Evolutionary conservation across 2,329 filamentous ascomycete species (phyloP).

Genomic region (Trichoderma sp.): DNA sequence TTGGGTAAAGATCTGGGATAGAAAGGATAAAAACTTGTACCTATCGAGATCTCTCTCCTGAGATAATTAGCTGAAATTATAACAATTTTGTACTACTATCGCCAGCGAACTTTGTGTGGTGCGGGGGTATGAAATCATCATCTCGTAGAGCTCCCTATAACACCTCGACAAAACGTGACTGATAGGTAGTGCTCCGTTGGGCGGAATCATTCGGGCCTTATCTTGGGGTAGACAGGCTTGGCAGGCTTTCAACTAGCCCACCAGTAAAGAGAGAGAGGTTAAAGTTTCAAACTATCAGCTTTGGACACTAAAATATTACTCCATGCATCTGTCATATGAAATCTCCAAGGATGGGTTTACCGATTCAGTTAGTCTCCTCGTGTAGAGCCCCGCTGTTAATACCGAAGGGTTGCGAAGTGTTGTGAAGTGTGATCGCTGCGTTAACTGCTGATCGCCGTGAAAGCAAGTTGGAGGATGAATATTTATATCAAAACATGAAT

Average conservation of each 20-base stretch:
- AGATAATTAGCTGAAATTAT: neutral
- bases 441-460: neutral
- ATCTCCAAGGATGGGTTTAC: neutral
- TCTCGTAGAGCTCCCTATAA: neutral
- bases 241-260: neutral
- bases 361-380: neutral
- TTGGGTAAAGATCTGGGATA: neutral
- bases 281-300: neutral
- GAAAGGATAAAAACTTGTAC: neutral
- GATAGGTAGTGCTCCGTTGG: neutral
- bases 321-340: neutral
- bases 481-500: too few species aligned
- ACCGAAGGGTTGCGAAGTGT: neutral
- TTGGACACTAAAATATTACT: neutral
- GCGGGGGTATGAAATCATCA: neutral
- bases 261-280: neutral
- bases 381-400: neutral
- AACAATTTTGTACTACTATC: neutral
- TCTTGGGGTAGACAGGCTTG: neutral
- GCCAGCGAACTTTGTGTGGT: neutral
- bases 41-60: neutral
- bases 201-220: neutral
- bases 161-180: neutral
- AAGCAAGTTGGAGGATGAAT: neutral
- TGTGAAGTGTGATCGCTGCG: neutral